phyloP scores from a whole-genome alignment of 176 grass and related monocot genomes.

The Aegilops speltoides region DNA sequence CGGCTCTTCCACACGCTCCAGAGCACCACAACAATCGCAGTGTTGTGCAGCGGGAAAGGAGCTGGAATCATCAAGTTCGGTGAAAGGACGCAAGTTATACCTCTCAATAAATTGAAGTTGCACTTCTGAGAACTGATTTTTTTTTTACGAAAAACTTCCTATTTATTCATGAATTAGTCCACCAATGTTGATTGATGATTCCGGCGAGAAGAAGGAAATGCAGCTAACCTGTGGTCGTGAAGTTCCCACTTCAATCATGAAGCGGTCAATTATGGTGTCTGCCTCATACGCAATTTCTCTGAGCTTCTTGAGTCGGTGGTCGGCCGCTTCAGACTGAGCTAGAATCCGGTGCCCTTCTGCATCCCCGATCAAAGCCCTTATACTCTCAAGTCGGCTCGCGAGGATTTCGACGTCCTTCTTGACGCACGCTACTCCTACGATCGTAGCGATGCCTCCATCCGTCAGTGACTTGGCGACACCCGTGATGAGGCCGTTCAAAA shows the following conservation, averaged over 20 bases:
- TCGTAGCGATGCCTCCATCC: neutral
- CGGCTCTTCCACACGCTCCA: too few species aligned
- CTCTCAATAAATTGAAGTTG: too few species aligned
- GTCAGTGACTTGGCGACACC: neutral
- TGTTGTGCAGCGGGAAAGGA: too few species aligned
- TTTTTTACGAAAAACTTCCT: too few species aligned
- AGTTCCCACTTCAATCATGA: neutral
- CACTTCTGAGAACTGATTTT: too few species aligned
- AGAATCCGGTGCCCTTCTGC: neutral
- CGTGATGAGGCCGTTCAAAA: neutral
- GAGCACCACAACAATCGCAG: too few species aligned
- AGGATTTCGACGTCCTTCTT: neutral
- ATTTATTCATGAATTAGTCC: too few species aligned
- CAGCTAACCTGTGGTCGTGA: neutral
- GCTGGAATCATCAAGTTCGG: too few species aligned
- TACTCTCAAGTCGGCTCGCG: neutral
- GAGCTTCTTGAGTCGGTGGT: neutral
- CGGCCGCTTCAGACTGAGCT: neutral
- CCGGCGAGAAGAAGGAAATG: neutral
- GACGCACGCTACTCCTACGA: neutral
- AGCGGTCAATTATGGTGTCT: neutral
- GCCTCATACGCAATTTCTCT: conserved; percentile 6
- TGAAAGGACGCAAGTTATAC: too few species aligned
- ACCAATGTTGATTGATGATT: neutral
- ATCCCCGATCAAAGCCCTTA: neutral